Evolutionary conservation across 768 basidiomycete genomes (phyloP).

Genomic region (Gloeophyllum trabeum): DNA sequence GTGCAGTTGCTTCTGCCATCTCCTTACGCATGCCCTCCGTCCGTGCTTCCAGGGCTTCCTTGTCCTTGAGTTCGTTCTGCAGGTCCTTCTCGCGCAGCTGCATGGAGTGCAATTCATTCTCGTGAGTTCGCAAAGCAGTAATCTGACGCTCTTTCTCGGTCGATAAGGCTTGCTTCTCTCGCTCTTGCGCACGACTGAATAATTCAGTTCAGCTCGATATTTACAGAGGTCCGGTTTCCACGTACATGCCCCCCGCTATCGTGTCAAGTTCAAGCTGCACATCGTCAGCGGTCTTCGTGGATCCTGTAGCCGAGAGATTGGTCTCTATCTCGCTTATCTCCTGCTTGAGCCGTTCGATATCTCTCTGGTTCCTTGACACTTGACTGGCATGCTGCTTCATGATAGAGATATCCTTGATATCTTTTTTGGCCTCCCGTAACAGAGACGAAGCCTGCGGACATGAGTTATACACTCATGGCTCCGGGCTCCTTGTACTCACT

Average conservation of each 20-base stretch:
- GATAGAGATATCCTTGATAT: conserved; percentile 45
- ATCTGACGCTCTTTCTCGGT: conserved; percentile 55
- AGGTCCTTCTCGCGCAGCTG: conserved; percentile 51
- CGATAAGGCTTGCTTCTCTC: conserved; percentile 44
- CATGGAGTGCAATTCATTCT: conserved; percentile 51
- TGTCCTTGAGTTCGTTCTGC: conserved; percentile 47
- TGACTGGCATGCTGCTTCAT: conserved; percentile 53
- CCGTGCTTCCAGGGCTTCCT: conserved; percentile 39
- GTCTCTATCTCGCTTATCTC: conserved; percentile 58
- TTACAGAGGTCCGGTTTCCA: no score
- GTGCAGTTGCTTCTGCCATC: conserved; percentile 27
- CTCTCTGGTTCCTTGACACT: conserved; percentile 46
- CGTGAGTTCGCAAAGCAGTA: conserved; percentile 36
- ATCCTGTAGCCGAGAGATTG: conserved; percentile 62
- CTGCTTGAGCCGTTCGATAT: conserved; percentile 44
- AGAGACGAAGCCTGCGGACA: conserved; percentile 35
- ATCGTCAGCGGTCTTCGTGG: conserved; percentile 74
- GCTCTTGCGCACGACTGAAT: conserved; percentile 51
- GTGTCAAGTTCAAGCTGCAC: conserved; percentile 69
- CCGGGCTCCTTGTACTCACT: conserved; percentile 24
- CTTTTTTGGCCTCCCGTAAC: conserved; percentile 40
- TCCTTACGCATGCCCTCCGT: conserved; percentile 51
- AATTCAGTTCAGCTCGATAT: no score
- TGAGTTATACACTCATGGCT: conserved; percentile 1
- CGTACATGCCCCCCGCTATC: conserved; percentile 58